These are phyloP conservation scores for Pelargonium nanum DNA, from an alignment of 345 rosid species.

Conservation along the genomic window DNA sequence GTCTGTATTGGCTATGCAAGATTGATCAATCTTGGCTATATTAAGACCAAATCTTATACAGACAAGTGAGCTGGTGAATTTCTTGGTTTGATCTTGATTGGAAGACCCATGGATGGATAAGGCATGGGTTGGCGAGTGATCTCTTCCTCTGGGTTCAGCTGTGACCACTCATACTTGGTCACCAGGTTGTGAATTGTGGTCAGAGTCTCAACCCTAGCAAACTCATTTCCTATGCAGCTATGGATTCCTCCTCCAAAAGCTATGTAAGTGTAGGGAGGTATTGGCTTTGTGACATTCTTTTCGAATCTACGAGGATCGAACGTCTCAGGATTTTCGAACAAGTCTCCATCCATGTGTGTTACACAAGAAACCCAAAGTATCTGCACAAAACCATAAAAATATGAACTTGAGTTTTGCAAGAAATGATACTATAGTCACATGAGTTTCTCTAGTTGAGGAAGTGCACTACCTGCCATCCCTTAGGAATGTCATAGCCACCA, in stretches of 20 bases:
- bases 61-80: too few relatives aligned
- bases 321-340: constrained; percentile 4
- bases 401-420: too few relatives aligned
- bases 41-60: too few relatives aligned
- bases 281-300: neutral
- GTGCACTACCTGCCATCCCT: constrained; percentile 5
- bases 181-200: constrained; percentile 3
- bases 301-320: constrained; percentile 4
- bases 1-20: too few relatives aligned
- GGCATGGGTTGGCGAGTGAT: constrained; percentile 9
- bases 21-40: too few relatives aligned
- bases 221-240: constrained; percentile 5
- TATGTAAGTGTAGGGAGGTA: constrained; percentile 2
- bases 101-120: constrained; percentile 8
- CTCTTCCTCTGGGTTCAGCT: constrained; percentile 1
- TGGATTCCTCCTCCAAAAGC: neutral
- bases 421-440: too few relatives aligned
- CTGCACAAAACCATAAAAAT: neutral
- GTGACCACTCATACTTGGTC: constrained; percentile 3
- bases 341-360: neutral
- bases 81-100: constrained; percentile 3
- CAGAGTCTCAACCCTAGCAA: constrained; percentile 7
- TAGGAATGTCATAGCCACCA: constrained; percentile 9
- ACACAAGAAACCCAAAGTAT: neutral
- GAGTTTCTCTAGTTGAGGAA: neutral